These are phyloP conservation scores for Plasmodium cynomolgi DNA, from an alignment of 169 alveolate genomes.

Conservation along the genomic window DNA sequence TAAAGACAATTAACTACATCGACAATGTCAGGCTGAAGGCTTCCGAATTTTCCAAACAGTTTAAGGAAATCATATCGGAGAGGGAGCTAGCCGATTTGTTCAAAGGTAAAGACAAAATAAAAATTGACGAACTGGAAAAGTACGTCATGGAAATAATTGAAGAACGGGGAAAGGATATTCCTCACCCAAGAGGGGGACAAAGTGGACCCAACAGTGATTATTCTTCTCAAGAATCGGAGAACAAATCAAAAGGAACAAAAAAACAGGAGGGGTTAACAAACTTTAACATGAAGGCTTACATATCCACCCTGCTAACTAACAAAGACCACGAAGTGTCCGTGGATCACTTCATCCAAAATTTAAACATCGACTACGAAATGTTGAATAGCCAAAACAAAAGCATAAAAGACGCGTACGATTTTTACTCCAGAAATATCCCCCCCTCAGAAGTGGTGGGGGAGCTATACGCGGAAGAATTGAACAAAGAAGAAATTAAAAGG, in stretches of 20 bases:
- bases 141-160: slow-evolving; percentile 8
- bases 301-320: slow-evolving; percentile 56
- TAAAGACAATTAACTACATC: slow-evolving; percentile 53
- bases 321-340: slow-evolving; percentile 42
- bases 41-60: slow-evolving; percentile 52
- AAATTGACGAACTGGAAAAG: slow-evolving; percentile 39
- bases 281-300: slow-evolving; percentile 59
- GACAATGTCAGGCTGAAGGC: slow-evolving; percentile 59
- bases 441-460: slow-evolving; percentile 32
- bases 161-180: neutral
- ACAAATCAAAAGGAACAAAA: neutral
- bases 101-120: slow-evolving; percentile 58
- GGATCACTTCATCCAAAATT: slow-evolving; percentile 40
- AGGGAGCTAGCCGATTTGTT: slow-evolving; percentile 30
- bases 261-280: slow-evolving; percentile 46
- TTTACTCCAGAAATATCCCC: slow-evolving; percentile 52
- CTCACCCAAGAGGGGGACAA: neutral
- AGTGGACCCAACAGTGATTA: neutral
- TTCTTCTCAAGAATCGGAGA: neutral
- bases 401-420: slow-evolving; percentile 71
- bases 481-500: slow-evolving; percentile 51
- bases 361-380: slow-evolving; percentile 33
- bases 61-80: slow-evolving; percentile 50
- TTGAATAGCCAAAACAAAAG: slow-evolving; percentile 11
- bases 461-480: slow-evolving; percentile 16